These are phyloP conservation scores for Paxillus rubicundulus DNA, from an alignment of 768 basidiomycete species.

Conservation along the genomic window DNA sequence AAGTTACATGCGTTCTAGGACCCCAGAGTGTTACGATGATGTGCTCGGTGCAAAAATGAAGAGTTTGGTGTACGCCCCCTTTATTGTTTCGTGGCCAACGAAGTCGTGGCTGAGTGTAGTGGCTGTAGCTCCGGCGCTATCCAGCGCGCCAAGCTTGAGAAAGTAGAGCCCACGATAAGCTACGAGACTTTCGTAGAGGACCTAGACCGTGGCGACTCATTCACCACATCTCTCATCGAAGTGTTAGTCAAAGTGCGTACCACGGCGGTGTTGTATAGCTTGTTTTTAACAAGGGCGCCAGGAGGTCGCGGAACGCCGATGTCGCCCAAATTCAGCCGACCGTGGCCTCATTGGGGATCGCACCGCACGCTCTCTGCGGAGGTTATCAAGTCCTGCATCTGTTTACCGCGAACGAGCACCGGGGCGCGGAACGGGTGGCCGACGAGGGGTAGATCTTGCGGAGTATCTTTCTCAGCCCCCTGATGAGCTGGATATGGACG, in stretches of 20 bases:
- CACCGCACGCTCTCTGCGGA: conserved; percentile 61
- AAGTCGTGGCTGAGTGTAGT: conserved; percentile 1
- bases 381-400: conserved; percentile 51
- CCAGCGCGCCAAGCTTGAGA: conserved; percentile 64
- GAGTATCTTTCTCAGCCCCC: conserved; percentile 55
- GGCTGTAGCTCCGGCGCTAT: conserved; percentile 66
- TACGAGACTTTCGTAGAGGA: conserved; percentile 78
- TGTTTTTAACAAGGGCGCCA: conserved; percentile 25
- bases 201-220: conserved; percentile 75
- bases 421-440: conserved; percentile 34
- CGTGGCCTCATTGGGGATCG: conserved; percentile 61
- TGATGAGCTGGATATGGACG: conserved; percentile 58
- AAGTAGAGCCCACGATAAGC: conserved; percentile 58
- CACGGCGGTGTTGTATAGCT: not conserved
- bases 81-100: not conserved
- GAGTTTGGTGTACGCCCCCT: conserved; percentile 62
- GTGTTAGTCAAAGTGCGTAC: conserved; percentile 70
- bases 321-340: conserved; percentile 51
- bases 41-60: conserved; percentile 74
- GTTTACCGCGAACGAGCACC: conserved; percentile 49
- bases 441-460: conserved; percentile 39
- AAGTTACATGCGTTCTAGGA: conserved; percentile 43
- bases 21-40: conserved; percentile 67
- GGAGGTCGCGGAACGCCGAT: conserved; percentile 76
- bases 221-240: conserved; percentile 73